Conservation (phyloP, 345 rosid species). For the Nephelium lappaceum region DNA sequence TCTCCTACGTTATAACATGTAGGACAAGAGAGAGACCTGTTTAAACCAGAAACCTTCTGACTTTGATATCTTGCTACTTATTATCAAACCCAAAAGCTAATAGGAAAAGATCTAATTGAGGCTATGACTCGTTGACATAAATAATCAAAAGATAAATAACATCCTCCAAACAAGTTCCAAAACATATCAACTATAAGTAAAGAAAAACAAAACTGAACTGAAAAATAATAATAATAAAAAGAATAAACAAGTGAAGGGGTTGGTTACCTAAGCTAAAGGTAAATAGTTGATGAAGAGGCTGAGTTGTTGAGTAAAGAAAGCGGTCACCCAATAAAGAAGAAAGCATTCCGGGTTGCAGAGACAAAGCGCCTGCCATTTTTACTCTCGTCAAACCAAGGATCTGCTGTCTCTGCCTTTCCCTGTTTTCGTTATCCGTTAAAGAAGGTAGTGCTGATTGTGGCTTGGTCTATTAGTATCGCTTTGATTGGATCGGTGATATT, state of each 20-base stretch:
- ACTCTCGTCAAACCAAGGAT: neutral
- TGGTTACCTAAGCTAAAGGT: slow-evolving; percentile 49
- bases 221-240: neutral
- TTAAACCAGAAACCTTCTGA: no score
- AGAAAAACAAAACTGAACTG: neutral
- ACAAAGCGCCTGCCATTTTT: slow-evolving; percentile 60
- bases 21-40: no score
- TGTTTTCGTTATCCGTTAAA: slow-evolving; percentile 17
- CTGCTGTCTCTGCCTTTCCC: neutral
- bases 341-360: slow-evolving; percentile 64
- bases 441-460: neutral
- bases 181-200: no score
- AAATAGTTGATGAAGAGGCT: slow-evolving; percentile 53
- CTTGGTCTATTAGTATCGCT: no score
- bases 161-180: neutral
- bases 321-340: slow-evolving; percentile 60
- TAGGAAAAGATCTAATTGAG: no score
- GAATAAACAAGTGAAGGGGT: neutral
- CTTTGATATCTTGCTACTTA: no score
- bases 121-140: no score
- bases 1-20: no score
- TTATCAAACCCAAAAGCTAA: no score
- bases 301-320: slow-evolving; percentile 45
- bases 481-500: no score
- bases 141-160: no score